Percentiles rank a stretch among this genome's conserved stretches.
Evolutionary conservation across 179 eudicot species (phyloP).

Genomic region (Sideroxylon spinosum): DNA sequence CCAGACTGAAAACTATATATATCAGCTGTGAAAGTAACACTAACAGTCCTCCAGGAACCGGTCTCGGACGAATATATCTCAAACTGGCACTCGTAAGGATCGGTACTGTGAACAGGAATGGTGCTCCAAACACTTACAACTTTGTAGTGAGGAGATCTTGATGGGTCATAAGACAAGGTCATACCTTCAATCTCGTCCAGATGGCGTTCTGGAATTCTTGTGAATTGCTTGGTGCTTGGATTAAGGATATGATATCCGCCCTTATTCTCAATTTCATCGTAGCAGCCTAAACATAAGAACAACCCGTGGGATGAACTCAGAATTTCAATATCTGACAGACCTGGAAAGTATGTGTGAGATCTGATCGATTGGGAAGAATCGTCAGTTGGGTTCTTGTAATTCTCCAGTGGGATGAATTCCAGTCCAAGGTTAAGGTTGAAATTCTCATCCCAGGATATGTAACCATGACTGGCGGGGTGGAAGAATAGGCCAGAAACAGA

Average conservation of each 20-base stretch:
- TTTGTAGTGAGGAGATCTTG: no score
- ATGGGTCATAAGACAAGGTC: no score
- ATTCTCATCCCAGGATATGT: neutral
- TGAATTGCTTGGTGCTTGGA: slow-evolving; percentile 9
- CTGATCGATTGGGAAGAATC: neutral
- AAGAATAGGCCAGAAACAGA: slow-evolving; percentile 13
- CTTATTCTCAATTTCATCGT: neutral
- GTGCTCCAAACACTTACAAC: no score
- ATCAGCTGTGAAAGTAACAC: no score
- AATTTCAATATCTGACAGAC: neutral
- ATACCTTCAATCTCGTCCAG: no score
- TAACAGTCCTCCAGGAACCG: no score
- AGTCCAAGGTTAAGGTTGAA: neutral
- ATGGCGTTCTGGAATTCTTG: no score
- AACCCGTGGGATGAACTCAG: neutral
- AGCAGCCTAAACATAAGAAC: slow-evolving; percentile 3
- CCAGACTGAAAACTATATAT: no score
- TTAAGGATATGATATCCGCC: slow-evolving; percentile 1
- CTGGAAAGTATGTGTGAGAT: neutral
- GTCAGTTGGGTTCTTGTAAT: neutral
- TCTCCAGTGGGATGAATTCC: slow-evolving; percentile 4
- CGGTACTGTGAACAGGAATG: no score
- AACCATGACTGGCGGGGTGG: neutral
- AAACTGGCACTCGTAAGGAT: no score
- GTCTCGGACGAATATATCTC: no score